Base-by-base conservation (phyloP, 169 alveolate species). In the Babesia caballi region DNA sequence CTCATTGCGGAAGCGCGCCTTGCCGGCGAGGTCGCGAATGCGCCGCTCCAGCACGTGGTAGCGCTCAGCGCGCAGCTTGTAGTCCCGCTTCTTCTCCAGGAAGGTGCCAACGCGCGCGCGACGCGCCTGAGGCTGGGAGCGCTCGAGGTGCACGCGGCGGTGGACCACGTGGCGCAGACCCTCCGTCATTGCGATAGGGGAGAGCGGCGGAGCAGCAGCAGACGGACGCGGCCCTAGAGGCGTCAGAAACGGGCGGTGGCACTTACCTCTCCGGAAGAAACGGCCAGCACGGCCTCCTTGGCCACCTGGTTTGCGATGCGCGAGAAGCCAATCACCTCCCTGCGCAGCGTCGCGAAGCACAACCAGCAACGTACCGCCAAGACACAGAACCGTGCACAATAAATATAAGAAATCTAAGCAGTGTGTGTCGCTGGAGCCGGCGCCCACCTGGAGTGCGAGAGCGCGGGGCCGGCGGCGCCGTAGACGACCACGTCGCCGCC, bases 61-160 rank as follows among this genome's bases (percentile, higher is more conserved):
- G 28, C 83, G 63, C 38, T 78, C 83, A 35, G 84, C 70, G 25
- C 87, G 73, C 38, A 32, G 58, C 70, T 78, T 78, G 77, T 78
- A 78, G 53, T 78, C 87, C 27, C 58, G 36, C 67, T 78, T 67
- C 87, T 78, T 78, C 83, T 78, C 87, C 40, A 78, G 61, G 41
- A 40, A 76, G 30, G 17, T 66, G 1, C 87, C 87, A 4, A 78
- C 82, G 9, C 35, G 49, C 47, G 32, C 47, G 1, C 63, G 66
- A 25, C 87, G 72, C 38, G 30, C 69, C 27, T 50, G 44, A 32
- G 82, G 82, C 69, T 78, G 87, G 28, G 83, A 67, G n/a, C 87
- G 60, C 44, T 78, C 87, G 80, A 78, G 60, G 61, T 78, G 87
- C 23, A 78, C 87, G 27, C 87, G 35, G 53, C 87, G 61, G 47